A percentile compares a stretch with the other conserved stretches of the same genome.
Evolutionary conservation across 2,329 filamentous ascomycete species (phyloP).

Genomic region (Biscogniauxia mediterranea): DNA sequence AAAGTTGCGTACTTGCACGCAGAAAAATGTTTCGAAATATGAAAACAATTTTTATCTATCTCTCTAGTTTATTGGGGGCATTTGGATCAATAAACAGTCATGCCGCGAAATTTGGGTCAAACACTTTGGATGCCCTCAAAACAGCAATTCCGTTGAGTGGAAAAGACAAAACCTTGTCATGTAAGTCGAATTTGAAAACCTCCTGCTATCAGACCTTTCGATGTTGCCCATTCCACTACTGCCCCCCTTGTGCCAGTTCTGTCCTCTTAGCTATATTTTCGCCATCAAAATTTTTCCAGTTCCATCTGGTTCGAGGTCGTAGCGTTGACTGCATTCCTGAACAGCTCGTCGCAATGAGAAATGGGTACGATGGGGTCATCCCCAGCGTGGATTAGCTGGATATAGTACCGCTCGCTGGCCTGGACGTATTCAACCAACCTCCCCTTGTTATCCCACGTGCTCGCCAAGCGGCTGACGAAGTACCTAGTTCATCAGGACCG

Average conservation of each 20-base stretch:
- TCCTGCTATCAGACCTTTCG: conserved; percentile 50
- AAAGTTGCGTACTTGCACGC: too few species aligned
- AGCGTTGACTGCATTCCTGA: conserved; percentile 56
- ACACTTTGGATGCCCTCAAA: conserved; percentile 37
- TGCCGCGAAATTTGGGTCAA: neutral
- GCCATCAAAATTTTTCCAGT: conserved; percentile 44
- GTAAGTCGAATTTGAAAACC: conserved; percentile 54
- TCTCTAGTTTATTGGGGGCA: too few species aligned
- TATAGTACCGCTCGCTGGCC: conserved; percentile 36
- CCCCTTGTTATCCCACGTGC: conserved; percentile 52
- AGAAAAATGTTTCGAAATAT: too few species aligned
- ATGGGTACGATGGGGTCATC: conserved; percentile 53
- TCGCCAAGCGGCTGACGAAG: conserved; percentile 46
- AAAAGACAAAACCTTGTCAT: conserved; percentile 59
- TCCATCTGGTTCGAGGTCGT: conserved; percentile 35
- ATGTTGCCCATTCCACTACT: conserved; percentile 45
- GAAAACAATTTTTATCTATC: too few species aligned
- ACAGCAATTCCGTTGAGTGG: conserved; percentile 52
- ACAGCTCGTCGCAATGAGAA: conserved; percentile 48
- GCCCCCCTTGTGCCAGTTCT: conserved; percentile 48
- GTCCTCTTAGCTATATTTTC: conserved; percentile 39
- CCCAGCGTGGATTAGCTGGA: conserved; percentile 50
- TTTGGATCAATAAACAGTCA: too few species aligned
- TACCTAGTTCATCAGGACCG: conserved; percentile 43
- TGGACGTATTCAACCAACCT: conserved; percentile 45